Percentiles rank a stretch among this genome's conserved stretches.
phyloP scores from a whole-genome alignment of 2,329 filamentous ascomycete genomes.

The Pyricularia pennisetigena region DNA sequence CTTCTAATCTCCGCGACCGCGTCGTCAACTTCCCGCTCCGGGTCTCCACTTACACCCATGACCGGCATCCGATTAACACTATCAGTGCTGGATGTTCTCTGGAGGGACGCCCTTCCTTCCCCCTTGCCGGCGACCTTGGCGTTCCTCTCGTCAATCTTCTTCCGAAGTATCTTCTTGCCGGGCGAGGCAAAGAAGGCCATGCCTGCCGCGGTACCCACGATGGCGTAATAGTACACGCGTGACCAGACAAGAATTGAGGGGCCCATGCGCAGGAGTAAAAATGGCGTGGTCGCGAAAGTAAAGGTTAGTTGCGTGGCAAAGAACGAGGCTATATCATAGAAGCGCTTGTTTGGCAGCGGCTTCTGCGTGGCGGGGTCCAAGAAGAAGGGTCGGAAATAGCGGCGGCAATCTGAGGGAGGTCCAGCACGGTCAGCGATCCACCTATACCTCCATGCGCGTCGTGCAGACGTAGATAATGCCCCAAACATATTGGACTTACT shows the following conservation, averaged over 20 bases:
- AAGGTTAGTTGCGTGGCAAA: slow-evolving; percentile 31
- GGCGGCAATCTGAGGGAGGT: slow-evolving; percentile 62
- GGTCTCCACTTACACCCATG: slow-evolving; percentile 71
- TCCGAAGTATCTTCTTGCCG: slow-evolving; percentile 51
- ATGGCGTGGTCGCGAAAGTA: slow-evolving; percentile 74
- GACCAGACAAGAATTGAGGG: slow-evolving; percentile 69
- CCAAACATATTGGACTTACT: slow-evolving; percentile 45
- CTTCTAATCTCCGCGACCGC: slow-evolving; percentile 63
- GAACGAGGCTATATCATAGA: slow-evolving; percentile 58
- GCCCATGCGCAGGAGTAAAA: slow-evolving; percentile 67
- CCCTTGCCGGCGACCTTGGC: slow-evolving; percentile 22
- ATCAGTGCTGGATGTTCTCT: slow-evolving; percentile 46
- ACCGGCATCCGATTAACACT: slow-evolving; percentile 49
- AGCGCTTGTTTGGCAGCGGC: slow-evolving; percentile 63
- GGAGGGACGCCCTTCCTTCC: slow-evolving; percentile 17
- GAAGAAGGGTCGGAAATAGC: slow-evolving; percentile 87
- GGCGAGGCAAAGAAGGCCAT: slow-evolving; percentile 74
- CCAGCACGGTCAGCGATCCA: background rate
- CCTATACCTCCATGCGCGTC: background rate
- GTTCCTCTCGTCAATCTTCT: slow-evolving; percentile 48
- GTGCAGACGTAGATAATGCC: background rate
- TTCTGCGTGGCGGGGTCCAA: slow-evolving; percentile 64
- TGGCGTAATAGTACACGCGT: slow-evolving; percentile 79
- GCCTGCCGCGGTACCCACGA: slow-evolving; percentile 54
- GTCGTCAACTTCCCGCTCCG: slow-evolving; percentile 65